Evolutionary conservation across 2,329 filamentous ascomycete genomes (phyloP).

Genomic region (Fusarium concolor): DNA sequence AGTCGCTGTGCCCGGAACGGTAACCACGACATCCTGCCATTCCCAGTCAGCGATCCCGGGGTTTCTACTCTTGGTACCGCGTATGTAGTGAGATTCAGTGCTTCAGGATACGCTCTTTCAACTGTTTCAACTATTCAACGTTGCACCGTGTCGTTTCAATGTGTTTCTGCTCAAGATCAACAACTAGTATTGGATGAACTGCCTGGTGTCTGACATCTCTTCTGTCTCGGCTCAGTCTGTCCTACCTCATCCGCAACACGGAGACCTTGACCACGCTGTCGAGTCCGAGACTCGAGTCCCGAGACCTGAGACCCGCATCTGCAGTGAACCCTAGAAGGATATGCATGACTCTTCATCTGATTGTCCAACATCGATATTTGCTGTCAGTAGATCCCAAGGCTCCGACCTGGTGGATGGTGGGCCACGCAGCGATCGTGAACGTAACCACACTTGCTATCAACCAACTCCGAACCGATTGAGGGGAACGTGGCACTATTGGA

Average conservation of each 20-base stretch:
- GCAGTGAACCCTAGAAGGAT: constrained; percentile 25
- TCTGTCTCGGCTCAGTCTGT: constrained; percentile 14
- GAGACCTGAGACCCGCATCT: constrained; percentile 29
- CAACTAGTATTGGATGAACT: background rate
- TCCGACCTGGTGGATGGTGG: constrained; percentile 2
- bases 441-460: constrained; percentile 10
- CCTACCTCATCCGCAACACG: constrained; percentile 9
- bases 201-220: constrained; percentile 5
- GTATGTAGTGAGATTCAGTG: background rate
- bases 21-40: constrained; percentile 7
- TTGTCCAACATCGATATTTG: constrained; percentile 8
- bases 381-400: constrained; percentile 1
- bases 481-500: constrained; percentile 9
- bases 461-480: constrained; percentile 1
- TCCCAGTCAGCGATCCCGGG: constrained; percentile 18
- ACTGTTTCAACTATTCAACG: background rate
- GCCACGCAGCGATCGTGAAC: constrained; percentile 9
- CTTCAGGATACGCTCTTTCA: background rate
- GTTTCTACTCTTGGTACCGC: background rate
- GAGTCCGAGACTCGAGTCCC: constrained; percentile 24
- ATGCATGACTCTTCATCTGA: constrained; percentile 16
- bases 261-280: constrained; percentile 24
- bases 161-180: background rate
- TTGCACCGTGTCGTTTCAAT: constrained; percentile 10
- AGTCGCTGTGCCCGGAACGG: constrained; percentile 9